Percentiles rank a stretch among this genome's conserved stretches.
These are phyloP conservation scores for Viridothelium virens DNA, from an alignment of 495 filamentous ascomycete species.

Conservation along the genomic window DNA sequence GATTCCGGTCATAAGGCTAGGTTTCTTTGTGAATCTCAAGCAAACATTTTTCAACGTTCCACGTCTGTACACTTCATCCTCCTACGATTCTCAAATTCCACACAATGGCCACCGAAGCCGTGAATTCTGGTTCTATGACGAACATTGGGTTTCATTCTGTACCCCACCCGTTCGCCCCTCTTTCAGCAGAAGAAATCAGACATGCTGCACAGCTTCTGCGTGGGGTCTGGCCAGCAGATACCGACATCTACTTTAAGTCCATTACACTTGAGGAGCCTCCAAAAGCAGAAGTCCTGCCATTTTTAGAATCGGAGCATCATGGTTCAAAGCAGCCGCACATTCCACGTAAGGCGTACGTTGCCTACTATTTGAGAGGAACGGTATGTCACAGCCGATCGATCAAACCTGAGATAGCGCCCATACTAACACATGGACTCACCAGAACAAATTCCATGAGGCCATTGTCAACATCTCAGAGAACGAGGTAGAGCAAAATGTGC, in stretches of 20 bases:
- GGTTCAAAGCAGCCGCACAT: constrained; percentile 36
- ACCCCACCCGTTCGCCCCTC: constrained; percentile 52
- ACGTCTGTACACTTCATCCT: background rate
- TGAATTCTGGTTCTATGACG: constrained; percentile 14
- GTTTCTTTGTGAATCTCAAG: too few relatives aligned
- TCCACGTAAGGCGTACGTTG: constrained; percentile 48
- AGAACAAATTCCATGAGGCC: constrained; percentile 63
- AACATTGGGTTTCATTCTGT: constrained; percentile 16
- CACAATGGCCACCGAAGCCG: constrained; percentile 18
- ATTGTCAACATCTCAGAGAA: constrained; percentile 48
- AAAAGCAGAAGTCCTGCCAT: constrained; percentile 51
- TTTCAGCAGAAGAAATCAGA: constrained; percentile 50
- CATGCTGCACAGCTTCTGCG: constrained; percentile 40
- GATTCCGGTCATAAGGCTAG: background rate
- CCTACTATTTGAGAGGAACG: constrained; percentile 58
- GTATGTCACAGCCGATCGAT: constrained; percentile 33
- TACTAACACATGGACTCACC: background rate
- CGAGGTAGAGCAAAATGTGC: constrained; percentile 51
- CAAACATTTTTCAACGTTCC: too few relatives aligned
- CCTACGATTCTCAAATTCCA: background rate
- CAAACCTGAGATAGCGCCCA: background rate
- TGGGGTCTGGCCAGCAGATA: constrained; percentile 43
- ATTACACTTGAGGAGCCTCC: constrained; percentile 59
- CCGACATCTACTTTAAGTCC: constrained; percentile 55
- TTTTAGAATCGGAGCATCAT: constrained; percentile 40